Evolutionary conservation across 202 grass and related monocot genomes (phyloP), one percentile per base, ranked within the genome.

Genomic region (Brachypodium distachyon): DNA sequence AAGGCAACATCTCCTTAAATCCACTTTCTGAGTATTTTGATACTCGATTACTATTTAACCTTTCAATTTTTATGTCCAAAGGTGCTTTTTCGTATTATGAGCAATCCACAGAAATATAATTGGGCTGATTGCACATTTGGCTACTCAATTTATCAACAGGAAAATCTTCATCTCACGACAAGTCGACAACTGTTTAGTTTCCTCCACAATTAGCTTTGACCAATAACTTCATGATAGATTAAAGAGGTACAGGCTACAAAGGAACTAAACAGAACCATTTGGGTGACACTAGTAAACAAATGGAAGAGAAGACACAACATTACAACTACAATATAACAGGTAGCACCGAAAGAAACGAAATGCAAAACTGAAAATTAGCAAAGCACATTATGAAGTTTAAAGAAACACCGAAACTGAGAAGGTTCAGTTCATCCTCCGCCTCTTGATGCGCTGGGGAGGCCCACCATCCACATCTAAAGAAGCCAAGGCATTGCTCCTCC

Each of bases 401-500:
- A 49, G 60, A 42, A 78, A 81, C 51, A 73, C 23, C 2, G 3
- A 32, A 19, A 51, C 37, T 9, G 9, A 84, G 72, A 77, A 28
- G 69, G n/a, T 69, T 88, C 82, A 92, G 73, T 91, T 95, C 72
- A 90, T 79, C 77, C 93, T 88, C 74, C 84, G 70, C 69, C 89
- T 88, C 87, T 96, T 96, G 27, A 86, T 84, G 41, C 53, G 73
- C 74, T 96, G 90, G 36, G 60, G 82, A 0, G 67, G 49, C 0
- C 67, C 84, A 33, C 89, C 89, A 82, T 96, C 82, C 25, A 73
- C 90, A 78, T 96, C 90, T 61, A 90, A 77, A 38, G 93, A 96
- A 64, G 79, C 85, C 31, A 84, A 69, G 10, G 28, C 55, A 77
- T 79, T 88, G 71, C 36, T 91, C 82, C 93, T 92, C 17, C 80